Evolutionary conservation across 371 early-diverging fungal genomes (phyloP).

Genomic region (Sporodiniella umbellata): DNA sequence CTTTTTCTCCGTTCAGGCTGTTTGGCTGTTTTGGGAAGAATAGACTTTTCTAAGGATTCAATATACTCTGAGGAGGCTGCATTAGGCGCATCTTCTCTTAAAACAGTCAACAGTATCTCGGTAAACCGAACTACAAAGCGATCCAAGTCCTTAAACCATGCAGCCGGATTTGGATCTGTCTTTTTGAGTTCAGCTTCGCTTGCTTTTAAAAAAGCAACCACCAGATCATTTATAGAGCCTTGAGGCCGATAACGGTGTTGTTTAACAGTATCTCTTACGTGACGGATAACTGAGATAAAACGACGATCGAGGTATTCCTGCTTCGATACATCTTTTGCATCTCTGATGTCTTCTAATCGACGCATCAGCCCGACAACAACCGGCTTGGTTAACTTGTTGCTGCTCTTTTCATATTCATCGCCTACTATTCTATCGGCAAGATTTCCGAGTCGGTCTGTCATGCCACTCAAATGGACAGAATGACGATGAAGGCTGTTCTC

Average conservation of each 20-base stretch:
- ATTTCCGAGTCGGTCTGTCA: constrained; percentile 29
- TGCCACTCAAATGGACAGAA: constrained; percentile 25
- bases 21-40: constrained; percentile 20
- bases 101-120: constrained; percentile 22
- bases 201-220: constrained; percentile 29
- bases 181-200: constrained; percentile 36
- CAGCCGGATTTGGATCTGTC: constrained; percentile 32
- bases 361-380: constrained; percentile 25
- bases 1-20: constrained; percentile 14
- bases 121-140: constrained; percentile 30
- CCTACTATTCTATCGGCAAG: constrained; percentile 28
- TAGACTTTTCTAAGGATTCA: constrained; percentile 26
- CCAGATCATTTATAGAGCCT: constrained; percentile 35
- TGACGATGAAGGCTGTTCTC: constrained; percentile 16
- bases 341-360: constrained; percentile 34
- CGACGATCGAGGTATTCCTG: constrained; percentile 29
- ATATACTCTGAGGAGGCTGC: constrained; percentile 30
- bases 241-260: constrained; percentile 31
- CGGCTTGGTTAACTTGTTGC: constrained; percentile 32
- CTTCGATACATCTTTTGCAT: constrained; percentile 29
- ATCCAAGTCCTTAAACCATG: constrained; percentile 33
- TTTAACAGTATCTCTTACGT: constrained; percentile 26
- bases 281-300: constrained; percentile 19
- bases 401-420: constrained; percentile 21
- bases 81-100: constrained; percentile 36